Percentiles rank a stretch among this genome's conserved stretches.
Conservation (phyloP, 106 monocot species). For the Dactylorhiza incarnata region DNA sequence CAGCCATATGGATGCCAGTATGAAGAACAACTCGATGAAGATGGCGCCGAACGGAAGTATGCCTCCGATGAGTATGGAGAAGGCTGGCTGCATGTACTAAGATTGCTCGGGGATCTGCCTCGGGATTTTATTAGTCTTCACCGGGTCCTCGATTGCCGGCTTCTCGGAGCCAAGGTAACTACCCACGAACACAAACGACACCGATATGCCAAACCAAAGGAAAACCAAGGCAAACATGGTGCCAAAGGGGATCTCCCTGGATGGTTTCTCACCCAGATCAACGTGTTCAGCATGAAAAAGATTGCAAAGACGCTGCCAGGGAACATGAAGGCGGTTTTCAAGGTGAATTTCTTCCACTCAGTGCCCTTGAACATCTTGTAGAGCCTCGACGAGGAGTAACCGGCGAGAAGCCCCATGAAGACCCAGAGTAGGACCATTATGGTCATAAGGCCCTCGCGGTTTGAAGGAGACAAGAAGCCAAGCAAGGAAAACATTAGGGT, state of each 20-base stretch:
- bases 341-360: constrained; percentile 62
- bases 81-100: constrained; percentile 69
- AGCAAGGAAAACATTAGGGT: constrained; percentile 64
- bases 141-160: constrained; percentile 55
- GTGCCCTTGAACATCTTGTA: constrained; percentile 72
- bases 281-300: constrained; percentile 57
- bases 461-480: constrained; percentile 67
- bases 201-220: constrained; percentile 72
- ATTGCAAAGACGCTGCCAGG: constrained; percentile 50
- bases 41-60: constrained; percentile 67
- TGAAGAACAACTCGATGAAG: constrained; percentile 69
- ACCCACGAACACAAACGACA: constrained; percentile 58
- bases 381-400: constrained; percentile 52
- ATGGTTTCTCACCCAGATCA: constrained; percentile 74
- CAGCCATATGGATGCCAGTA: constrained; percentile 64
- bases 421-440: constrained; percentile 74
- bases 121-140: constrained; percentile 66
- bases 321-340: constrained; percentile 62
- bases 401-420: constrained; percentile 73
- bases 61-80: constrained; percentile 63
- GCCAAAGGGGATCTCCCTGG: constrained; percentile 63
- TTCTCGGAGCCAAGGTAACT: constrained; percentile 61
- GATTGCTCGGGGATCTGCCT: constrained; percentile 64
- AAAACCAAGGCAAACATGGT: constrained; percentile 74
- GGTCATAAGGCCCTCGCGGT: constrained; percentile 66